These are phyloP conservation scores for Linaria vulgaris DNA, from an alignment of 257 asterid species.

Conservation along the genomic window DNA sequence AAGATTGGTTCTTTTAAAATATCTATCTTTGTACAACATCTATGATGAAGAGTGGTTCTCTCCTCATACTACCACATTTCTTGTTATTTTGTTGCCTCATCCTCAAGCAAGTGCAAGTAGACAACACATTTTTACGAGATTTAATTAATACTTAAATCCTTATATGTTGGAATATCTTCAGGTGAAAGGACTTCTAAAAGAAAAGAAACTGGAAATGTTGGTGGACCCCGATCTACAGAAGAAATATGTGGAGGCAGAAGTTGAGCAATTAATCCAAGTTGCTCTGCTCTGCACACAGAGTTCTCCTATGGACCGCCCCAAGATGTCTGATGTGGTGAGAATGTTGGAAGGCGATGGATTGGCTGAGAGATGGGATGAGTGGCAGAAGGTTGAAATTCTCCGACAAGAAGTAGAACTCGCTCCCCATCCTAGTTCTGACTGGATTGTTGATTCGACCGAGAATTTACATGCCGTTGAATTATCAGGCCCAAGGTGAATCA, in stretches of 20 bases:
- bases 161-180: conserved; percentile 12
- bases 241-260: conserved; percentile 49
- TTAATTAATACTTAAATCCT: background rate
- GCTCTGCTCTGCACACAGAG: conserved; percentile 66
- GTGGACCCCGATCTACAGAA: conserved; percentile 59
- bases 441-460: conserved; percentile 57
- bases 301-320: conserved; percentile 61
- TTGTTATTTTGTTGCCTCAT: too few relatives aligned
- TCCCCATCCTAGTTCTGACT: conserved; percentile 47
- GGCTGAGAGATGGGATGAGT: conserved; percentile 68
- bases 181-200: conserved; percentile 66
- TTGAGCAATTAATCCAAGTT: conserved; percentile 66
- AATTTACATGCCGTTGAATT: conserved; percentile 54
- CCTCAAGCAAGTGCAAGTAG: too few relatives aligned
- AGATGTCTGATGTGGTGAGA: conserved; percentile 68
- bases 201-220: conserved; percentile 56
- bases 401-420: conserved; percentile 50
- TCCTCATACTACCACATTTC: too few relatives aligned
- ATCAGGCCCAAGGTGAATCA: conserved; percentile 50
- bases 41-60: too few relatives aligned
- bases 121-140: too few relatives aligned
- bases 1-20: too few relatives aligned
- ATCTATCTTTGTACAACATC: too few relatives aligned
- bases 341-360: conserved; percentile 74
- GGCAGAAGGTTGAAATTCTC: conserved; percentile 56